Evolutionary conservation across 768 basidiomycete genomes (phyloP), one percentile per base, ranked within the genome.

Genomic region (Lanmaoa rubissima): DNA sequence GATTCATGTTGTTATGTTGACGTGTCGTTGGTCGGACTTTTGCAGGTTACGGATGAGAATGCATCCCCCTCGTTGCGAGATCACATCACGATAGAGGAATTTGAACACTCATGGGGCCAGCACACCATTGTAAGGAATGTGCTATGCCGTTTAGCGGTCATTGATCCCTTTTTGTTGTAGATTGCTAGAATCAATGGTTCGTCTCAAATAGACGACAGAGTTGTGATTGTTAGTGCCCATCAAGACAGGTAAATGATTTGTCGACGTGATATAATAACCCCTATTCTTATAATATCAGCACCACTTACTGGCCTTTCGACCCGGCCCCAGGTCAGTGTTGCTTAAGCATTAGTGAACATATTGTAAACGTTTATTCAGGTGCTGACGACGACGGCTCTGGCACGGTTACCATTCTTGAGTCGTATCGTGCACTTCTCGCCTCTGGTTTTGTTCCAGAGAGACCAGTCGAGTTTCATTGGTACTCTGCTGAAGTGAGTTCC

Each of bases 41-140:
- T 13, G 61, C 50, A 91, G 89, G 82, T 87, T 58, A 93, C 91
- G 3, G 61, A 73, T 38, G 69, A 86, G 61, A 82, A 75, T 56
- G 89, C 85, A 14, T 79, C 85, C 5, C 69, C 82, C 41, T 76
- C 78, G 34, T 73, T 93, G 48, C 80, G 74, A 44, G 65, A 79
- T 45, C 62, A 70, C 16, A 90, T 96, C 63, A 79, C 80, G 7
- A 71, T 93, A 55, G 74, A 78, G 26, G 92, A 92, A 70, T 93
- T 94, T 63, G 54, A 74, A 48, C 92, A 94, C 69, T 73, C 83
- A 3, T 94, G 93, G 94, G 87, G 86, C 11, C 94, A 97, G 78
- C 87, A 89, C 71, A 81, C 82, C 50, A 84, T 92, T 58, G 86
- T 88, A 67, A 57, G 84, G 69, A 10, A 17, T 38, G 36, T 42